phyloP scores from a whole-genome alignment of 768 basidiomycete species.

The Suillus tomentosus region DNA sequence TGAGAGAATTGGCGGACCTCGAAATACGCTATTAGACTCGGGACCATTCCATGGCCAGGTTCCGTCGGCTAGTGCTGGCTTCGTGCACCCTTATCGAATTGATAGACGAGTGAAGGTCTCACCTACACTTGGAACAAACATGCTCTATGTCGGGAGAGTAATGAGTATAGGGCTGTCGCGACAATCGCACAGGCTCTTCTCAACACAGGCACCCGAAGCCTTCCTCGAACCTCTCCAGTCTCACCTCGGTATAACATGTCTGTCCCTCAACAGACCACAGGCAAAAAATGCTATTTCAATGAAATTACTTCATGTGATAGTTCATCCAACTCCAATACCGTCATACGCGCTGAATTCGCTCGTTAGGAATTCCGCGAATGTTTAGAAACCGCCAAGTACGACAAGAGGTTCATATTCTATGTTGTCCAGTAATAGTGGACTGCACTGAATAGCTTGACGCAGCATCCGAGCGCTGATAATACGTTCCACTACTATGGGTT shows the following conservation, averaged over 20 bases:
- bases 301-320: slow-evolving; percentile 61
- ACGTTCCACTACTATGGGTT: slow-evolving; percentile 72
- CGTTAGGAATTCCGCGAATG: slow-evolving; percentile 70
- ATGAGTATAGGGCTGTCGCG: not conserved
- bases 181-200: slow-evolving; percentile 19
- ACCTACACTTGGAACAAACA: not conserved
- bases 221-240: slow-evolving; percentile 53
- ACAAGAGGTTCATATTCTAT: slow-evolving; percentile 53
- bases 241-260: slow-evolving; percentile 66
- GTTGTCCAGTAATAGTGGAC: not conserved
- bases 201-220: slow-evolving; percentile 33
- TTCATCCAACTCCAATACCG: slow-evolving; percentile 11
- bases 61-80: no score
- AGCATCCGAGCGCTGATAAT: slow-evolving; percentile 82
- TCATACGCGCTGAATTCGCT: slow-evolving; percentile 12
- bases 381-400: slow-evolving; percentile 64
- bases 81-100: not conserved
- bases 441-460: not conserved
- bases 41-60: no score
- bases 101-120: not conserved
- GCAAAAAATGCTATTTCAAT: slow-evolving; percentile 88
- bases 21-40: not conserved
- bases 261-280: slow-evolving; percentile 80
- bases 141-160: not conserved
- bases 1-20: not conserved